Evolutionary conservation across 1,139 yeast genomes (phyloP).

Genomic region (Yamadazyma epiphylla): DNA sequence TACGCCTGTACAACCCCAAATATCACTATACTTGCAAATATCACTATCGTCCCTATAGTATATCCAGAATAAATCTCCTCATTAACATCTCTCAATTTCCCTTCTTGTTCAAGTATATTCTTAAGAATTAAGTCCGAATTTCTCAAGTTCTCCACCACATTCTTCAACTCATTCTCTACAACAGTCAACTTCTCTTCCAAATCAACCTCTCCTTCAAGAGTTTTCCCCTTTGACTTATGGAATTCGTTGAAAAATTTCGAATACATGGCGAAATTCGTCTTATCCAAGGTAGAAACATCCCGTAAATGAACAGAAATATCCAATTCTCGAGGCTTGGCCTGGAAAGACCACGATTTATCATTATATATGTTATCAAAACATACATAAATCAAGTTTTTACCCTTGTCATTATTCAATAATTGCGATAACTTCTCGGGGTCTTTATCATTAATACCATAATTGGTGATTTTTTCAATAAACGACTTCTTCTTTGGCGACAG

Average conservation of each 20-base stretch:
- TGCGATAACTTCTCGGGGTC: slow-evolving; percentile 13
- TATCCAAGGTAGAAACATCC: slow-evolving; percentile 27
- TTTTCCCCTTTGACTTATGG: slow-evolving; percentile 9
- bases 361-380: slow-evolving; percentile 43
- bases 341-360: slow-evolving; percentile 44
- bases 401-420: slow-evolving; percentile 19
- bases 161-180: slow-evolving; percentile 28
- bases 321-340: slow-evolving; percentile 29
- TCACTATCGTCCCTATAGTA: slow-evolving; percentile 23
- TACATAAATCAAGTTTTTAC: slow-evolving; percentile 30
- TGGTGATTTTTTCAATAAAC: slow-evolving; percentile 8
- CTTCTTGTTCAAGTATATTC: slow-evolving; percentile 32
- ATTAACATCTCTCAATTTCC: slow-evolving; percentile 34
- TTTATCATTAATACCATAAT: slow-evolving; percentile 4
- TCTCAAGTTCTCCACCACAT: slow-evolving; percentile 26
- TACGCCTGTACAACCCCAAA: slow-evolving; percentile 30
- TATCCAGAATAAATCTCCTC: slow-evolving; percentile 36
- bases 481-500: slow-evolving; percentile 7
- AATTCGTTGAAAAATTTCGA: slow-evolving; percentile 31
- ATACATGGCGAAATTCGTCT: slow-evolving; percentile 34
- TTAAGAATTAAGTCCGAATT: slow-evolving; percentile 24
- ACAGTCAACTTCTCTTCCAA: slow-evolving; percentile 28
- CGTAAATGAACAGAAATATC: slow-evolving; percentile 34
- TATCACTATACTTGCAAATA: slow-evolving; percentile 23
- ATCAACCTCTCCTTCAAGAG: slow-evolving; percentile 25